Base-by-base conservation (phyloP, 2,329 filamentous ascomycete genomes). In the Scopulariopsis brevicaulis region DNA sequence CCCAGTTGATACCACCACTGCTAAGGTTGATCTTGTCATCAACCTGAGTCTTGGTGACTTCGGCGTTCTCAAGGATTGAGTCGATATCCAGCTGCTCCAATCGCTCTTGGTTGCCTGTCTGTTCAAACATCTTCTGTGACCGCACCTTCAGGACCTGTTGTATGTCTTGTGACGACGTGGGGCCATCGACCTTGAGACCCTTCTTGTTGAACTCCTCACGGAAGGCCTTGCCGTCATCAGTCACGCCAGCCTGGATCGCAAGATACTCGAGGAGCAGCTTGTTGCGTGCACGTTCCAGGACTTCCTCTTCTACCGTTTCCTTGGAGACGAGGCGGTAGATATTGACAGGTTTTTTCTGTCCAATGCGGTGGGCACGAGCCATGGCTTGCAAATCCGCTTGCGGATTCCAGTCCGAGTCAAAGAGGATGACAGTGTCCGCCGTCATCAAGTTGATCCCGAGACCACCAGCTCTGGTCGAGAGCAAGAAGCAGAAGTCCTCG, bases 371-470 rank as follows among this genome's bases (percentile, higher is more conserved):
- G 59, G 95, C 95, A 72, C 94, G 87, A 59, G 94, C 94, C 94
- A 99, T 99, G 48, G 94, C 94, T 70, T 99, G 94, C 64, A 99
- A 76, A 76, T 99, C 95, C 7, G 94, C 94, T 70, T 99, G 94
- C 20, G 94, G 95, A 64, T 99, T 99, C 94, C 95, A 99, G 67
- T 96, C 92, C 0, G 94, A 97, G 70, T 99, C 95, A 66, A 97
- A 99, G 52, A 99, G 87, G 65, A 99, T 86, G 63, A 99, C 94
- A 0, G 94, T 99, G 67, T 99, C 95, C 8, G 94, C 94, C 25
- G 94, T 97, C 90, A 97, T 99, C 57, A 99, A 74, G 66, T 99
- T 99, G 77, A 99, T 99, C 61, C 94, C 94, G n/a, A 99, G 79
- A 70, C 94, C 94, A 77, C 94, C 94, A 57, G 94, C 94, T 67